Evolutionary conservation across 139 green algal species (phyloP).

Genomic region (Chlorella sorokiniana): DNA sequence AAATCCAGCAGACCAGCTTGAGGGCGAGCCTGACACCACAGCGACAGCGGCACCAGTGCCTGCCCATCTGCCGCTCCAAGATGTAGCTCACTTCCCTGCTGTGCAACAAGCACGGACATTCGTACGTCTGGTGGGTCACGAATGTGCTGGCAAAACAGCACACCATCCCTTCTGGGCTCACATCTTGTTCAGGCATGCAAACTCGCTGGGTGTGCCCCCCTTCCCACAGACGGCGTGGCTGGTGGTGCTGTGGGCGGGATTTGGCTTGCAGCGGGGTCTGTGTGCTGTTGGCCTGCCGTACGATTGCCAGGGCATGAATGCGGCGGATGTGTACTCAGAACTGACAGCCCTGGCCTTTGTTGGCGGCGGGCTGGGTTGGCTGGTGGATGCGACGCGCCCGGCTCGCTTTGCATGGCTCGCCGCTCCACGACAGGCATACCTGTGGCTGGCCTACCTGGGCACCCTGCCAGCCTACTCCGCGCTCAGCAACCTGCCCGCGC

Average conservation of each 20-base stretch:
- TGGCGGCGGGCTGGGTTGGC: conserved; percentile 12
- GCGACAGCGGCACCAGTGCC: not conserved
- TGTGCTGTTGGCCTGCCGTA: conserved; percentile 9
- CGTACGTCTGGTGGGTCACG: not conserved
- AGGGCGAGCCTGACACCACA: too few species aligned
- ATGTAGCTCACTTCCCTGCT: not conserved
- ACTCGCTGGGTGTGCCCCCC: not conserved
- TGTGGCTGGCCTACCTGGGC: conserved; percentile 11
- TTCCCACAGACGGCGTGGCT: not conserved
- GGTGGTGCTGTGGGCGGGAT: not conserved
- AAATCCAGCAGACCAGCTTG: too few species aligned
- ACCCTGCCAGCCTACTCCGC: not conserved
- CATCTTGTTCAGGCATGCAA: too few species aligned
- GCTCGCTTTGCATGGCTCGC: conserved; percentile 18
- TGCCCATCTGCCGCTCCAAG: not conserved
- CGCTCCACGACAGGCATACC: not conserved
- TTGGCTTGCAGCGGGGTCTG: conserved; percentile 24
- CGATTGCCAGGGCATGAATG: not conserved
- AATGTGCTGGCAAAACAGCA: too few species aligned
- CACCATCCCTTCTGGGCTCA: too few species aligned
- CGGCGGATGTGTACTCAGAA: not conserved
- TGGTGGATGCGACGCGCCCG: not conserved
- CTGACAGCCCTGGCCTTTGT: conserved; percentile 7
- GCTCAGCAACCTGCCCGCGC: conserved; percentile 6
- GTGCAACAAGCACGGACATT: not conserved